Evolutionary conservation across 208 protist species (phyloP), one percentile per base, ranked within the genome.

Genomic region (Trypanosoma avium): DNA sequence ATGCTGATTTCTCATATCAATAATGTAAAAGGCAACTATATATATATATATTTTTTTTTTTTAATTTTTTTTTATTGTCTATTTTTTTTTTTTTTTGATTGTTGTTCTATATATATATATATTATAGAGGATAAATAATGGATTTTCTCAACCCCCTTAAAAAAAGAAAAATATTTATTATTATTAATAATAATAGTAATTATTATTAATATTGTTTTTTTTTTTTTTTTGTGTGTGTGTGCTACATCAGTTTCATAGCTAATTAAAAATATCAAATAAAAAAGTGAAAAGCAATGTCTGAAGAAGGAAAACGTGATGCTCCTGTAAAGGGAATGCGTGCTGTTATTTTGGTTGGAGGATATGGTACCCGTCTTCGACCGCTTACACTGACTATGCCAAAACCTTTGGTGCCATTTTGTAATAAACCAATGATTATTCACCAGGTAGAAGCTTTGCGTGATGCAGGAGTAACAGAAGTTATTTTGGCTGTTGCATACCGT

Each of bases 351-450:
- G 97, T 99, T 24, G 98, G 98, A 55, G 98, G 94, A 29, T 97
- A 89, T 56, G 91, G 93, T 54, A 96, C 93, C 22, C 83, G 98
- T 27, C 84, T 99, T 13, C 94, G 98, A 48, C 98, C 98, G 26
- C 84, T 99, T 15, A 99, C 98, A 6, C 77, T 99, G 17, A 97
- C 96, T 4, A 77, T 82, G 29, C 97, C 98, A 9, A 99, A 99
- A 77, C 98, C 98, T 12, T 79, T 99, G 8, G 96, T 99, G 3
- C 92, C 92, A 4, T 99, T 99, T 79, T 94, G 90, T 61, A 99
- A 99, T 81, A 98, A 98, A 81, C 88, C 97, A 8, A 98, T 99
- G 82, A 97, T 99, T 36, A 70, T 98, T 22, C 97, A 99, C 77
- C 97, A 99, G 75, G 95, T 99, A 27, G 95, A 98, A 79, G 97